Base-by-base conservation (phyloP, 2,329 filamentous ascomycete genomes). In the Hymenoscyphus linearis region DNA sequence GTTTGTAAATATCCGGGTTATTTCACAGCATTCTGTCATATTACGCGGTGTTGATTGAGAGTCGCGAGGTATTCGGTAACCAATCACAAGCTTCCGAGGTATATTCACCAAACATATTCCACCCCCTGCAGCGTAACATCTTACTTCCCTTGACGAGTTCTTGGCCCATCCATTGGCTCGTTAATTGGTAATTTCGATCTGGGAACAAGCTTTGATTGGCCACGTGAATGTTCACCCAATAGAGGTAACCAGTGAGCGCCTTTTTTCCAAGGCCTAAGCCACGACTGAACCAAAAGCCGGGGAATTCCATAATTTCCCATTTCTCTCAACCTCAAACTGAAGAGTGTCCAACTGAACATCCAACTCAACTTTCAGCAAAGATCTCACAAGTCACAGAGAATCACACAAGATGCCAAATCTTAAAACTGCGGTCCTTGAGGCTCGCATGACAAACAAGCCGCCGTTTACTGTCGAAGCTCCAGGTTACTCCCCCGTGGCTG, bases 391-490 rank as follows among this genome's bases (percentile, higher is more conserved):
- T n/a, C n/a, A 27, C 16, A 27, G 10, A 16, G 25, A n/a, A 57
- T 35, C 50, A 36, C 36, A 68, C 36, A 63, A n/a, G 10, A 66
- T 66, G 40, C 40, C 40, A 10, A 50, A 58, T 12, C 36, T 57
- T 9, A 62, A 64, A 61, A 64, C 55, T 9, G 60, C 58, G 25
- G n/a, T 58, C 37, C 55, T 68, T 22, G 60, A 66, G 47, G 57
- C 66, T 27, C 62, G 61, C 13, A 67, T 66, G 61, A 52, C 40
- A 13, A 60, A 58, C 74, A 79, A 79, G 67, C 76, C 78, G n/a
- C 84, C 85, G 22, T 86, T 85, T 75, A 80, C 82, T 34, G 79
- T 85, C 65, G 85, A 88, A 65, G 83, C 78, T 6, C 74, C 84
- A n/a, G 84, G 82, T 63, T 78, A 74, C 60, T 72, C 81, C 66